Evolutionary conservation across 2,329 filamentous ascomycete genomes (phyloP).

Genomic region (Fusarium sp.): DNA sequence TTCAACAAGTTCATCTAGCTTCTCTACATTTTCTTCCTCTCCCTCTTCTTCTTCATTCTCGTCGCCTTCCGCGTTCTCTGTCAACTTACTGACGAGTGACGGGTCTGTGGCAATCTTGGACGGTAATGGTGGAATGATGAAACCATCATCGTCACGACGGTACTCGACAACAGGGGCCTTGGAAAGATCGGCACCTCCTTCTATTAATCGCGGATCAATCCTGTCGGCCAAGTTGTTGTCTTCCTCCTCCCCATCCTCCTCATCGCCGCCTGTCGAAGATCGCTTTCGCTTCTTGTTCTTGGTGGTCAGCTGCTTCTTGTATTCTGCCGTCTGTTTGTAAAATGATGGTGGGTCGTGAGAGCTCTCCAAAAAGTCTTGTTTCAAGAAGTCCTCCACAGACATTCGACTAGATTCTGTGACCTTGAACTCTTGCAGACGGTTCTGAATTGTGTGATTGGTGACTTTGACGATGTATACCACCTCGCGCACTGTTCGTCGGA

Average conservation of each 20-base stretch:
- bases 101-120: conserved; percentile 54
- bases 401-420: conserved; percentile 85
- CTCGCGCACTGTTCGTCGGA: conserved; percentile 89
- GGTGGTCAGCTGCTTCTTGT: conserved; percentile 64
- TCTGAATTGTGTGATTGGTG: conserved; percentile 91
- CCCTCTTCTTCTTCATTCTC: conserved; percentile 21
- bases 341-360: conserved; percentile 86
- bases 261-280: conserved; percentile 49
- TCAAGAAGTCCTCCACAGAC: conserved; percentile 87
- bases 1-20: conserved; percentile 57
- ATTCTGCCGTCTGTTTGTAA: conserved; percentile 73
- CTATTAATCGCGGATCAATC: conserved; percentile 37
- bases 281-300: conserved; percentile 63
- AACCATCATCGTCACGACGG: conserved; percentile 74
- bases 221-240: conserved; percentile 18
- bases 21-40: conserved; percentile 45
- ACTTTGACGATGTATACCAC: conserved; percentile 99
- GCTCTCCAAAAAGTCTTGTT: conserved; percentile 77
- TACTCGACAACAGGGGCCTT: conserved; percentile 53
- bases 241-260: conserved; percentile 30
- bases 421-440: conserved; percentile 92
- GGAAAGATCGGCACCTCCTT: conserved; percentile 53
- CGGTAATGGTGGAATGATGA: conserved; percentile 70
- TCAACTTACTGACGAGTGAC: conserved; percentile 42
- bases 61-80: conserved; percentile 18